A percentile compares a stretch with the other conserved stretches of the same genome.
These are phyloP conservation scores for Cercospora brassicicola DNA, from an alignment of 2,329 filamentous ascomycete genomes.

Conservation along the genomic window DNA sequence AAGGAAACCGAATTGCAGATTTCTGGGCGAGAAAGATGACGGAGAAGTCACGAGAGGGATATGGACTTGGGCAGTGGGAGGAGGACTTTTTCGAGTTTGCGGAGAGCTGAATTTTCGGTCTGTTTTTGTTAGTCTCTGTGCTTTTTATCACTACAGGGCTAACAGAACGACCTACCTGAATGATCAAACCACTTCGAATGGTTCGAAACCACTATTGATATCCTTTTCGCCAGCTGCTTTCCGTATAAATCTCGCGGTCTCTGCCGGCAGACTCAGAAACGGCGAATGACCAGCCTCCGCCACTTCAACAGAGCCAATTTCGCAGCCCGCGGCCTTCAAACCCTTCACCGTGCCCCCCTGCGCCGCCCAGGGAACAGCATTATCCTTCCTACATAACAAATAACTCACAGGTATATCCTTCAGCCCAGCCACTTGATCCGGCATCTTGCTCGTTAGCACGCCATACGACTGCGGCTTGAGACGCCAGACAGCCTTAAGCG, in stretches of 20 bases:
- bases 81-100: background rate
- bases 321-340: background rate
- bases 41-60: too few species aligned
- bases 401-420: background rate
- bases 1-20: background rate
- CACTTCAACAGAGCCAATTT: constrained; percentile 10
- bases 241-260: constrained; percentile 18
- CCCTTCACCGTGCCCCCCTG: background rate
- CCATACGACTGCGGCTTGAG: background rate
- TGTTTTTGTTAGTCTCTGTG: too few species aligned
- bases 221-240: constrained; percentile 9
- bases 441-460: background rate
- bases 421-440: background rate
- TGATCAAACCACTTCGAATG: background rate
- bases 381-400: background rate
- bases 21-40: background rate
- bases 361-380: background rate
- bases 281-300: constrained; percentile 19
- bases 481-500: background rate
- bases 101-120: too few species aligned
- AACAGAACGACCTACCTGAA: background rate
- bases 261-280: constrained; percentile 15
- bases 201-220: constrained; percentile 14
- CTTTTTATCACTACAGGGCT: background rate
- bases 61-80: background rate